phyloP scores from a whole-genome alignment of 805 yeast species.

The Metschnikowia peoriensis region DNA sequence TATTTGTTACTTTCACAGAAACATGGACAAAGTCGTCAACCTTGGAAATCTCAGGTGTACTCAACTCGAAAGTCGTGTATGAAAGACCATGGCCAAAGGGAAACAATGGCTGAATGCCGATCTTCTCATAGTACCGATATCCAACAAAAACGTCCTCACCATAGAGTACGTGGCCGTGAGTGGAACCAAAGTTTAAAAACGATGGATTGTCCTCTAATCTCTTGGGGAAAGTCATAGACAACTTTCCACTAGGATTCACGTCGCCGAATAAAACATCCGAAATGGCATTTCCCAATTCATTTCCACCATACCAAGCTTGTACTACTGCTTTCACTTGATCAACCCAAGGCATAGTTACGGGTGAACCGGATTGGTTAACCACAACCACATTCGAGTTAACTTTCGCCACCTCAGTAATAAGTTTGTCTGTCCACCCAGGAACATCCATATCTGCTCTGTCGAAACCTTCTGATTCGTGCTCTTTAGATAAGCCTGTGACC shows the following conservation, averaged over 20 bases:
- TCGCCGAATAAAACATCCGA: slow-evolving; percentile 35
- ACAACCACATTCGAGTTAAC: slow-evolving; percentile 31
- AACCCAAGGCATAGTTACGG: slow-evolving; percentile 34
- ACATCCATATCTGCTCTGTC: slow-evolving; percentile 30
- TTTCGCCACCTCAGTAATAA: slow-evolving; percentile 25
- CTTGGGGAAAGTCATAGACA: slow-evolving; percentile 25
- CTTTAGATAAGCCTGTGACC: slow-evolving; percentile 27
- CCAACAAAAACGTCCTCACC: slow-evolving; percentile 35
- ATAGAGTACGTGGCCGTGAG: slow-evolving; percentile 31
- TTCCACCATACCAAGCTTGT: slow-evolving; percentile 39
- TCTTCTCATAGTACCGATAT: slow-evolving; percentile 31
- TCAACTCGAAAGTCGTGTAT: slow-evolving; percentile 25
- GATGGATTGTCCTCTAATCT: slow-evolving; percentile 28
- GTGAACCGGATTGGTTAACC: slow-evolving; percentile 35
- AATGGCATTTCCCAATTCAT: slow-evolving; percentile 31
- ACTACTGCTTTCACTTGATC: slow-evolving; percentile 23
- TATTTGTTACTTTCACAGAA: slow-evolving; percentile 22
- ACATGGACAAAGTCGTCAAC: slow-evolving; percentile 19
- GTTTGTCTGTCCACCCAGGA: slow-evolving; percentile 27
- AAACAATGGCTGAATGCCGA: slow-evolving; percentile 26
- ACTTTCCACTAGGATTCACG: slow-evolving; percentile 31
- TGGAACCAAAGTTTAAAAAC: slow-evolving; percentile 28
- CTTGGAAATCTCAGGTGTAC: slow-evolving; percentile 14
- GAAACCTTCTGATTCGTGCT: slow-evolving; percentile 33
- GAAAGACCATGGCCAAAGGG: slow-evolving; percentile 36